Evolutionary conservation across 2,329 filamentous ascomycete species (phyloP).

Genomic region (Colletotrichum plurivorum): DNA sequence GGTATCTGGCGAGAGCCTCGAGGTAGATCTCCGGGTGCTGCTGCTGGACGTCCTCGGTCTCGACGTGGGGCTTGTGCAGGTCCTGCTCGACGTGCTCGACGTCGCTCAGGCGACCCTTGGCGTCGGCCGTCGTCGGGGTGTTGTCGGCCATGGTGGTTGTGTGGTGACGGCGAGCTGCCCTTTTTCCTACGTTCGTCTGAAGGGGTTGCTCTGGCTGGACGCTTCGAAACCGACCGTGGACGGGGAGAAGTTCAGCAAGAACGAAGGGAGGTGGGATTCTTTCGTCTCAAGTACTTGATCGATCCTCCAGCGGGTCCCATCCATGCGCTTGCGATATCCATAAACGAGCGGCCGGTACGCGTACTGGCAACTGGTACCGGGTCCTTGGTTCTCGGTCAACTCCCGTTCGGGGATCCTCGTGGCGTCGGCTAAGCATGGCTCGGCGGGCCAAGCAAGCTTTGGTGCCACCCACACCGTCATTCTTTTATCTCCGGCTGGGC

Average conservation of each 20-base stretch:
- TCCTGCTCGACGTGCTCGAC: constrained; percentile 42
- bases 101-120: constrained; percentile 29
- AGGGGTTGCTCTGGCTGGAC: background rate
- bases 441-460: constrained; percentile 12
- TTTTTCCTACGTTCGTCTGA: background rate
- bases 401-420: constrained; percentile 17
- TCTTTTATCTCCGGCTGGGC: too few relatives aligned
- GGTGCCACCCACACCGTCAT: background rate
- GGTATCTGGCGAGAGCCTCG: constrained; percentile 53
- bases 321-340: constrained; percentile 11
- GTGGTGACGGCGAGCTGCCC: too few relatives aligned
- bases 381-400: constrained; percentile 15
- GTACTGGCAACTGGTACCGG: background rate
- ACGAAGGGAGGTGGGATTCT: background rate
- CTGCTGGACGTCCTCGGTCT: constrained; percentile 41
- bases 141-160: constrained; percentile 16
- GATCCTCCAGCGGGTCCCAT: too few relatives aligned
- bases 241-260: too few relatives aligned
- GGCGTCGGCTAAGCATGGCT: background rate
- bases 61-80: constrained; percentile 34
- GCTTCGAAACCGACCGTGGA: too few relatives aligned
- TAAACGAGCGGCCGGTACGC: background rate
- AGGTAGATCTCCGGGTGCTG: constrained; percentile 49
- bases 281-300: constrained; percentile 2
- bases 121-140: background rate